Conservation (phyloP, 2,329 filamentous ascomycete genomes). For the Coniochaeta prunicola region DNA sequence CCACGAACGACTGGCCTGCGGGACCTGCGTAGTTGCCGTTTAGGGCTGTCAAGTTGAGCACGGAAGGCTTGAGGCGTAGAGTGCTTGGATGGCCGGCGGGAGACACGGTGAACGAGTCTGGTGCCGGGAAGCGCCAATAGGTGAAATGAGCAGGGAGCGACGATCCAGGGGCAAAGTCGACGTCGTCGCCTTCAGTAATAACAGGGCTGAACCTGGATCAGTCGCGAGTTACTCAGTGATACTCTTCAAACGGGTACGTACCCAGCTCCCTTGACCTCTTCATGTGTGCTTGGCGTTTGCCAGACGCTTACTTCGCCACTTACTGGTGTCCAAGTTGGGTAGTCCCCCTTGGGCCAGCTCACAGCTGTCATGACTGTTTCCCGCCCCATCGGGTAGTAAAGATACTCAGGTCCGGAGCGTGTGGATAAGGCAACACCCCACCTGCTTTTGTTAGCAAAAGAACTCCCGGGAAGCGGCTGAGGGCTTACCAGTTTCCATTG, state of each 20-base stretch:
- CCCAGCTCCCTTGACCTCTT: constrained; percentile 13
- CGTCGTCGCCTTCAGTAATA: constrained; percentile 17
- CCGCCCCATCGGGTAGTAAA: constrained; percentile 34
- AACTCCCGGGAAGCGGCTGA: background rate
- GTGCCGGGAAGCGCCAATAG: constrained; percentile 45
- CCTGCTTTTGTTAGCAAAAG: constrained; percentile 13
- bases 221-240: constrained; percentile 5
- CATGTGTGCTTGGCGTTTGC: constrained; percentile 11
- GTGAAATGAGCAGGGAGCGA: constrained; percentile 46
- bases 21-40: constrained; percentile 40
- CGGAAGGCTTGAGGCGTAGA: constrained; percentile 39
- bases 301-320: constrained; percentile 20
- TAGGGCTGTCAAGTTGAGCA: constrained; percentile 45
- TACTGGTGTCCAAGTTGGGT: constrained; percentile 26
- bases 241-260: constrained; percentile 7
- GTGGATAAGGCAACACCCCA: constrained; percentile 34
- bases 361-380: constrained; percentile 33
- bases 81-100: constrained; percentile 31
- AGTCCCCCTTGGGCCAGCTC: constrained; percentile 25
- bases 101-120: constrained; percentile 37
- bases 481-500: constrained; percentile 24
- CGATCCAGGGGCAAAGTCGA: constrained; percentile 26
- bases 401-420: constrained; percentile 28
- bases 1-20: constrained; percentile 44
- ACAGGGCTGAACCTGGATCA: constrained; percentile 16